Percentiles rank a stretch among this genome's conserved stretches.
phyloP scores from a whole-genome alignment of 2,329 filamentous ascomycete genomes.

The Paecilomyces niveus region DNA sequence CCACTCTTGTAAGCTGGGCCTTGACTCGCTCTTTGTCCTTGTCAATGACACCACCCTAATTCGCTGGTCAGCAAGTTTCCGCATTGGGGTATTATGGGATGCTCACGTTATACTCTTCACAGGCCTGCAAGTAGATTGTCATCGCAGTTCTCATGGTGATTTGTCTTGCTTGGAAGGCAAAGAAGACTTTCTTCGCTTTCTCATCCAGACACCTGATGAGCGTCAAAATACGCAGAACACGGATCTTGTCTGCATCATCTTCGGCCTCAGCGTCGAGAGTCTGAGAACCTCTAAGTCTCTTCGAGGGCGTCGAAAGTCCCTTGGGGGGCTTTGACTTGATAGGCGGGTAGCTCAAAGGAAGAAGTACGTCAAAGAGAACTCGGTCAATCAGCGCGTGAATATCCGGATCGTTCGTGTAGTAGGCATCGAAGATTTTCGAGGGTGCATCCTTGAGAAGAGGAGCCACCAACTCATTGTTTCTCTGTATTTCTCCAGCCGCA shows the following conservation, averaged over 20 bases:
- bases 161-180: constrained; percentile 74
- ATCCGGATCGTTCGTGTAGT: constrained; percentile 83
- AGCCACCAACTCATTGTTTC: constrained; percentile 69
- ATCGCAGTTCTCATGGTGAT: constrained; percentile 66
- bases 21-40: constrained; percentile 60
- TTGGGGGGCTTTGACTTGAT: constrained; percentile 49
- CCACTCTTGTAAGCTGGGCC: constrained; percentile 61
- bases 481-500: constrained; percentile 75
- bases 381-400: constrained; percentile 78
- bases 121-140: constrained; percentile 70
- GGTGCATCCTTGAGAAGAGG: constrained; percentile 75
- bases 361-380: constrained; percentile 75
- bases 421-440: constrained; percentile 75
- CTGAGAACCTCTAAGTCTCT: constrained; percentile 42
- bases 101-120: constrained; percentile 70
- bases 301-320: constrained; percentile 46
- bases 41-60: constrained; percentile 65
- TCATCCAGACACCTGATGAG: constrained; percentile 71
- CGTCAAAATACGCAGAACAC: constrained; percentile 76
- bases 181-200: constrained; percentile 78
- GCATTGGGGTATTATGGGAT: background rate
- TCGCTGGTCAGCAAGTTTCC: constrained; percentile 6
- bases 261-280: constrained; percentile 30
- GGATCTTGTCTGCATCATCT: constrained; percentile 52
- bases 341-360: constrained; percentile 83